phyloP scores from a whole-genome alignment of 441 rosid genomes.

The Adansonia gregorii region DNA sequence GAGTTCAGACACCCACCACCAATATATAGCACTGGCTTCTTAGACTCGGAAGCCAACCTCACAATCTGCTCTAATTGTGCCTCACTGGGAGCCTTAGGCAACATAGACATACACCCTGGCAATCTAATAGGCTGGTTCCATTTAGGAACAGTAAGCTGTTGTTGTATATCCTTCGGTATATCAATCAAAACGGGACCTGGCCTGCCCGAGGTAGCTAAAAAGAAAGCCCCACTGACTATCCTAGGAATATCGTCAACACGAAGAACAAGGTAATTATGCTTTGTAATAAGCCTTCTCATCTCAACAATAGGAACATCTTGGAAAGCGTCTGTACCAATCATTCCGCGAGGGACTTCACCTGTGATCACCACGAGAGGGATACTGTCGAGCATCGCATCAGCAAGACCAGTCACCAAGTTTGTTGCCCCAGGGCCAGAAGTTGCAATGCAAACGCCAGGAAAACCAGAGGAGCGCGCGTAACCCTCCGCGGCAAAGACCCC shows the following conservation, averaged over 20 bases:
- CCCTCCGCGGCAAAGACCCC: constrained; percentile 7
- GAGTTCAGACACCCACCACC: constrained; percentile 98
- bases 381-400: not conserved
- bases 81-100: constrained; percentile 63
- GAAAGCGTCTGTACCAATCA: not conserved
- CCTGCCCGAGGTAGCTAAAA: constrained; percentile 7
- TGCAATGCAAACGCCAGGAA: not conserved
- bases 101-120: not conserved
- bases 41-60: constrained; percentile 71
- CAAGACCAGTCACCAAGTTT: constrained; percentile 7
- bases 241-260: not conserved
- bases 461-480: not conserved
- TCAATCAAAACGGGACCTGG: constrained; percentile 78
- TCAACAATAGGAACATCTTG: constrained; percentile 1
- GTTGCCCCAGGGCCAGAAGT: constrained; percentile 11
- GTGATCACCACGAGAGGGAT: constrained; percentile 8
- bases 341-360: not conserved
- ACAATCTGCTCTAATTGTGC: constrained; percentile 72
- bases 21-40: constrained; percentile 85
- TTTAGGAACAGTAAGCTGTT: constrained; percentile 55
- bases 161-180: constrained; percentile 90
- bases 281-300: not conserved
- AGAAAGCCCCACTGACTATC: not conserved
- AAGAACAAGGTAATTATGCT: constrained; percentile 1
- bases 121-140: not conserved